Conservation (phyloP, 257 asterid species). For the Ilex aquifolium region DNA sequence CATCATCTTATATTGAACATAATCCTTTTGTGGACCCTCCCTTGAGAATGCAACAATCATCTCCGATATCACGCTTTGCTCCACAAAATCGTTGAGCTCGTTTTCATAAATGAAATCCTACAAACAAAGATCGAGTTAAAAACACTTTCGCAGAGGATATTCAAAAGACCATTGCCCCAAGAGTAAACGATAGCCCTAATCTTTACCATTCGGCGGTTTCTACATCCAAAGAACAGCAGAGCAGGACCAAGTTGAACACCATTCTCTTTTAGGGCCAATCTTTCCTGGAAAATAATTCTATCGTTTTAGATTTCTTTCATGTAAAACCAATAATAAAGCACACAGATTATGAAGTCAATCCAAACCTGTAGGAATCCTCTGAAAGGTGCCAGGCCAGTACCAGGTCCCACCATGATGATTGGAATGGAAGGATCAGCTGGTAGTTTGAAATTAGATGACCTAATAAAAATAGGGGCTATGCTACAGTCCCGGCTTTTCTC, state of each 20-base stretch:
- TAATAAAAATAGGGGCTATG: conserved; percentile 61
- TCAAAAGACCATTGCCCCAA: neutral
- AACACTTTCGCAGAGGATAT: neutral
- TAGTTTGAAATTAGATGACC: conserved; percentile 67
- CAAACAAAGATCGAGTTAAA: conserved; percentile 15
- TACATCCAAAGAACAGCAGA: conserved; percentile 60
- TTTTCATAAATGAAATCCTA: conserved; percentile 74
- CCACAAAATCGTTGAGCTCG: conserved; percentile 50
- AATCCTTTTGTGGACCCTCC: conserved; percentile 69
- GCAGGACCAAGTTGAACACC: conserved; percentile 72
- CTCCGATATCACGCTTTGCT: conserved; percentile 57
- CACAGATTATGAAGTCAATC: conserved; percentile 5
- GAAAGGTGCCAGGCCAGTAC: conserved; percentile 84
- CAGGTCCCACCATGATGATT: conserved; percentile 74
- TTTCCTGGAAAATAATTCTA: conserved; percentile 44
- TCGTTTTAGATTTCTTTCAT: conserved; percentile 9
- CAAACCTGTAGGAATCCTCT: conserved; percentile 71
- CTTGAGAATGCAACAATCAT: conserved; percentile 70
- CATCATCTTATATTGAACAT: conserved; percentile 72
- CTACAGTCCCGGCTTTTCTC: conserved; percentile 49
- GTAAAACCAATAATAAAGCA: neutral
- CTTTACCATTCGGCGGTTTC: conserved; percentile 64
- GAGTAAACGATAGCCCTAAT: conserved; percentile 3
- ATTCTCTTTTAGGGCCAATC: conserved; percentile 47
- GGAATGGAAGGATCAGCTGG: conserved; percentile 64